phyloP scores from a whole-genome alignment of 2,329 filamentous ascomycete species.

The Falciphora oryzae region DNA sequence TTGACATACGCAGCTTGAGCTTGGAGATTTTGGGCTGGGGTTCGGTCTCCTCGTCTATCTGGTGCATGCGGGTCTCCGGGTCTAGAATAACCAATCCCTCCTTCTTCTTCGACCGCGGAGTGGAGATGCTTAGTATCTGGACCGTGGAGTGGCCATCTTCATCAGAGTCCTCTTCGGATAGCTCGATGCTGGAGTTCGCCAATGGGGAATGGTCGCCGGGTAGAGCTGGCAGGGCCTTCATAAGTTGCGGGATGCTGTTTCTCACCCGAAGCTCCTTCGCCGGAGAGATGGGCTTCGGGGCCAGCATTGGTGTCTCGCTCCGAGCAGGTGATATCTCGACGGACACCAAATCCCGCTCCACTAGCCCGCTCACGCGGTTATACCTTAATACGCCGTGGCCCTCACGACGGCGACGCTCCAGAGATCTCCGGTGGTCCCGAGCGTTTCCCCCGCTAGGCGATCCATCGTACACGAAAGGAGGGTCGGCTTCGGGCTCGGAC shows the following conservation, averaged over 20 bases:
- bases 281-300: constrained; percentile 44
- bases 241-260: constrained; percentile 44
- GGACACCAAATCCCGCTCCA: constrained; percentile 4
- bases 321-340: constrained; percentile 11
- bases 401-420: constrained; percentile 10
- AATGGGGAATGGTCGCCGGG: constrained; percentile 22
- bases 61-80: background rate
- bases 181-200: background rate
- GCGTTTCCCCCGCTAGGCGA: background rate
- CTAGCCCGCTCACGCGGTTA: constrained; percentile 3
- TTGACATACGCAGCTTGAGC: constrained; percentile 4
- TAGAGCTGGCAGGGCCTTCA: constrained; percentile 45
- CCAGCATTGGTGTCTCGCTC: constrained; percentile 29
- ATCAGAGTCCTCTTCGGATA: background rate
- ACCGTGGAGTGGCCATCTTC: background rate
- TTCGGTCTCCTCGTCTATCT: background rate
- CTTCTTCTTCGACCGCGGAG: background rate
- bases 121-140: background rate
- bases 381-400: constrained; percentile 8
- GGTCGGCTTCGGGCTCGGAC: background rate
- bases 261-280: constrained; percentile 38
- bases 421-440: background rate
- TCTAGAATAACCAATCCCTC: background rate
- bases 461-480: background rate
- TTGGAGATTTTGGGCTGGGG: background rate